These are phyloP conservation scores for Spergularia azorica DNA, from an alignment of 179 eudicot genomes.

Conservation along the genomic window DNA sequence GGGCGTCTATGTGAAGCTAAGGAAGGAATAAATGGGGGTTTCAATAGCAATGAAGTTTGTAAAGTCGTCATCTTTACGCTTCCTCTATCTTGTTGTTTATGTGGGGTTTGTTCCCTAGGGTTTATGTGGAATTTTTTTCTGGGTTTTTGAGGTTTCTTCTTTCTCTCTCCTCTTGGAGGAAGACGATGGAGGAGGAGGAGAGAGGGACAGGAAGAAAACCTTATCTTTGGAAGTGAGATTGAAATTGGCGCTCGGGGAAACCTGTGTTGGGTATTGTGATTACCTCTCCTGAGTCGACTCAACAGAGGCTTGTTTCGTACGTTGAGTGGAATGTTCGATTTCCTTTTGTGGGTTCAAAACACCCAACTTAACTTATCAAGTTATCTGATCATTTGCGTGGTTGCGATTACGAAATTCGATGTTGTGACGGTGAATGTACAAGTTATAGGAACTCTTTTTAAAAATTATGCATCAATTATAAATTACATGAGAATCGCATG, in stretches of 20 bases:
- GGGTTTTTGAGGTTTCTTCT: neutral
- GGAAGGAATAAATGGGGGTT: constrained; percentile 36
- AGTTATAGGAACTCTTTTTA: too few species aligned
- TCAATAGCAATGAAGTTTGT: constrained; percentile 61
- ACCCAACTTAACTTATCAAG: too few species aligned
- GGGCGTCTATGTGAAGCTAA: constrained; percentile 9
- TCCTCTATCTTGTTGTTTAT: neutral
- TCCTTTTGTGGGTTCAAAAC: too few species aligned
- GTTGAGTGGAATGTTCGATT: too few species aligned
- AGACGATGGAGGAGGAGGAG: constrained; percentile 9
- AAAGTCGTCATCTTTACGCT: constrained; percentile 47
- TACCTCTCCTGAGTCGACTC: constrained; percentile 19
- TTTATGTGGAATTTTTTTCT: neutral
- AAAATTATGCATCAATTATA: too few species aligned
- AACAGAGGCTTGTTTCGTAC: neutral
- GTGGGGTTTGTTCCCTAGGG: constrained; percentile 2
- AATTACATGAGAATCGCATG: too few species aligned
- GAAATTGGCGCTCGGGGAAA: constrained; percentile 51
- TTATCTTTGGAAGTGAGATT: constrained; percentile 41
- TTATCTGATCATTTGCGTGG: too few species aligned
- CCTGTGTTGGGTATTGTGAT: constrained; percentile 14
- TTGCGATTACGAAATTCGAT: too few species aligned
- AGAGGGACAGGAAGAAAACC: constrained; percentile 29
- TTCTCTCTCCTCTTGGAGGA: constrained; percentile 24
- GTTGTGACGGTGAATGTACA: too few species aligned